Percentiles rank a stretch among this genome's conserved stretches.
Evolutionary conservation across 2,329 filamentous ascomycete genomes (phyloP).

Genomic region (Xylariaceae sp.): DNA sequence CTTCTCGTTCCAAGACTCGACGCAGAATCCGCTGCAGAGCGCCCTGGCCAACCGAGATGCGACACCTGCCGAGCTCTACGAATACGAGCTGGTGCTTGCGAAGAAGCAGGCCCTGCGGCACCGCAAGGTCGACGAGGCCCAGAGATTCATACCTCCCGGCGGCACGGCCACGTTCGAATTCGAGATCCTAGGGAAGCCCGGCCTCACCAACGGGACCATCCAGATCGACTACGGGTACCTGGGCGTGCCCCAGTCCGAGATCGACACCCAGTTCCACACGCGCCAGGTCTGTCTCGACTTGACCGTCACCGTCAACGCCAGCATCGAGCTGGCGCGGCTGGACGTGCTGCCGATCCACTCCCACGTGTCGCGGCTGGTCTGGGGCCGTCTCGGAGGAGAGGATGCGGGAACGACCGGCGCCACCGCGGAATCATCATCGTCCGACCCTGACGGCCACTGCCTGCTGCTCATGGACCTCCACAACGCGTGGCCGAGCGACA

Average conservation of each 20-base stretch:
- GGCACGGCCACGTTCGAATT: conserved; percentile 67
- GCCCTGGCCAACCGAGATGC: conserved; percentile 71
- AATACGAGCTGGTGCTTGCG: conserved; percentile 73
- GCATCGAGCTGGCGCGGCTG: conserved; percentile 71
- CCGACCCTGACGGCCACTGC: conserved; percentile 61
- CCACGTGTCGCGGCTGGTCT: conserved; percentile 54
- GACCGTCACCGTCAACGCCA: conserved; percentile 85
- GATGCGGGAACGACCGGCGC: conserved; percentile 8
- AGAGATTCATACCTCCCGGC: conserved; percentile 58
- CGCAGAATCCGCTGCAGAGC: conserved; percentile 66
- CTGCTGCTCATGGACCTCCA: conserved; percentile 75
- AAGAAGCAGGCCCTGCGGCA: conserved; percentile 62
- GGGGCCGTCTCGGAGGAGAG: conserved; percentile 36
- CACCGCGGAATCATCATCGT: conserved; percentile 22
- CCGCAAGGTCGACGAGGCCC: conserved; percentile 41
- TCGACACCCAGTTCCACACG: conserved; percentile 72
- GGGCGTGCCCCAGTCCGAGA: conserved; percentile 59
- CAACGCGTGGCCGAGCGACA: conserved; percentile 80
- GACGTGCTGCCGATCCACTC: conserved; percentile 70
- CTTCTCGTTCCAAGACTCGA: conserved; percentile 86
- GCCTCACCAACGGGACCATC: conserved; percentile 69
- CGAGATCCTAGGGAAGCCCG: conserved; percentile 79
- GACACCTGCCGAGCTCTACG: conserved; percentile 71
- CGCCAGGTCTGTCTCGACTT: conserved; percentile 74
- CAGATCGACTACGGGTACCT: conserved; percentile 82